Percentiles rank a stretch among this genome's conserved stretches.
Conservation (phyloP, 441 rosid genomes). For the Pelargonium citronellum region DNA sequence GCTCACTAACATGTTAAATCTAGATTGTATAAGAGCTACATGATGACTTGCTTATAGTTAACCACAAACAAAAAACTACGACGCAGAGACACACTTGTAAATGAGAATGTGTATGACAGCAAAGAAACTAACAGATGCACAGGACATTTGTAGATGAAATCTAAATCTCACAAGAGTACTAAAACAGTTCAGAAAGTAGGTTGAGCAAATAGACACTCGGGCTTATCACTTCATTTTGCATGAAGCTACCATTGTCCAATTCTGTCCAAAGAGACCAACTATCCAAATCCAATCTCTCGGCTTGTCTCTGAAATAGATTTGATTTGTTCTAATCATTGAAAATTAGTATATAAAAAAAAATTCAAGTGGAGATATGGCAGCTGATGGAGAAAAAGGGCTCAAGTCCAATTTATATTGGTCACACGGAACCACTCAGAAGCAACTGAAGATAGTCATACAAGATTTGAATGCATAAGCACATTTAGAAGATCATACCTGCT, state of each 20-base stretch:
- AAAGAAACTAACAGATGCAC: not conserved
- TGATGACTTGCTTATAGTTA: not conserved
- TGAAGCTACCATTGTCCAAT: not conserved
- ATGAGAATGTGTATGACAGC: not conserved
- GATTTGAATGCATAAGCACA: conserved; percentile 4
- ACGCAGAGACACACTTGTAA: not conserved
- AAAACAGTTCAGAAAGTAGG: conserved; percentile 9
- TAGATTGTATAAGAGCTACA: too few relatives aligned
- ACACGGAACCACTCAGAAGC: not conserved
- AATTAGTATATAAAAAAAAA: not conserved
- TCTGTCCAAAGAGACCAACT: not conserved
- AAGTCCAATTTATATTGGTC: not conserved
- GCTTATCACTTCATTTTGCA: not conserved
- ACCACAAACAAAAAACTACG: not conserved
- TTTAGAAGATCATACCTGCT: conserved; percentile 50
- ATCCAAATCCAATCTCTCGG: not conserved
- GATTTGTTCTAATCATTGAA: not conserved
- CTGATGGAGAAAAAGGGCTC: not conserved
- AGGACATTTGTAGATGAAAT: not conserved
- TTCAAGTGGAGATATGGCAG: not conserved
- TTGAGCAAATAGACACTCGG: conserved; percentile 7
- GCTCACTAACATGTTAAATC: too few relatives aligned
- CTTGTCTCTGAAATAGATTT: not conserved
- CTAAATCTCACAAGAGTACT: not conserved
- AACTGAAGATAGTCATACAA: not conserved